Evolutionary conservation across 441 rosid species (phyloP), one percentile per base, ranked within the genome.

Genomic region (Eugenia klotzschiana): DNA sequence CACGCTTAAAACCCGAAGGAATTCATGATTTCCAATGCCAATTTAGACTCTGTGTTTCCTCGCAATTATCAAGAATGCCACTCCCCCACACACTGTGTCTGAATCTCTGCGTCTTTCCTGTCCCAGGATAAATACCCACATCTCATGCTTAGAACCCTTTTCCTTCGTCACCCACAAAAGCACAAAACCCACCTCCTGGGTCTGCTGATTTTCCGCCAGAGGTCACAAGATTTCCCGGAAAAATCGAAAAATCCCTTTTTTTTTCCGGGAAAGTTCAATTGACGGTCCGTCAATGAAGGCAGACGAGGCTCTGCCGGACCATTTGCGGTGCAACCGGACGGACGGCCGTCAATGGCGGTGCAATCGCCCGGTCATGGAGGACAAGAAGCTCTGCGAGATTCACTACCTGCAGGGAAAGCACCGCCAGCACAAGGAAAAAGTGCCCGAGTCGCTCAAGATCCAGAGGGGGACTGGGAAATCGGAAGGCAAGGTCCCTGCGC

Each of bases 331-430:
- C 82, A 93, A 94, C 83, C 87, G 99, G 60, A 95, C 98, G 15
- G 99, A 96, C 84, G 98, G 99, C 7, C 87, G 94, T 89, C 92
- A 92, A 89, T 95, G 99, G 99, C 87, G 99, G 89, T 96, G 99
- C 91, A 88, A 86, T 86, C 86, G 95, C 79, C 91, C 91, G 25
- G 98, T 93, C 40, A 82, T 89, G 91, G 95, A 91, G 43, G 96
- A 92, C 16, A 94, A 90, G 89, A 95, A 91, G 92, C 93, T 95
- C 81, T 96, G 98, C 79, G 98, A 96, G 85, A 82, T 89, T 87
- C 99, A 96, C 55, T 89, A 91, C 87, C 89, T 94, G 4, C 97
- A 93, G 83, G 98, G 93, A 1, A 88, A 79, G 26, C 94, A 86
- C 41, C 90, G 92, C 33, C 94, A 93, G 87, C 77, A 85, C 49